Percentiles rank a stretch among this genome's conserved stretches.
Evolutionary conservation across 495 filamentous ascomycete species (phyloP).

Genomic region (Thozetella sp.): DNA sequence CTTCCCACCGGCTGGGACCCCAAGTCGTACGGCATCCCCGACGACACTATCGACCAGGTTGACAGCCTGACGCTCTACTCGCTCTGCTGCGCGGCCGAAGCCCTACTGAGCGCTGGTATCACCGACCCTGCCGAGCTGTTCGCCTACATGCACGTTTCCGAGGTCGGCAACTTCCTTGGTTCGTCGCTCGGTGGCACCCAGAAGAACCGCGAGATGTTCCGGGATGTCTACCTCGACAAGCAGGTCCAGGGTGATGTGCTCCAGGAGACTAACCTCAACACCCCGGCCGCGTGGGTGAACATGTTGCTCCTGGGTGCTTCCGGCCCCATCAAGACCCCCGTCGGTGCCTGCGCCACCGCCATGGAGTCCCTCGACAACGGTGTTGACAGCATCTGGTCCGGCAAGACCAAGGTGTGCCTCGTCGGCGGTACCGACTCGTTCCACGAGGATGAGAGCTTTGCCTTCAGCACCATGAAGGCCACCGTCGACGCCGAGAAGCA

Average conservation of each 20-base stretch:
- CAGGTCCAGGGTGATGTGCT: slow-evolving; percentile 92
- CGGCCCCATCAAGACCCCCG: slow-evolving; percentile 92
- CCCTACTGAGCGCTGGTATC: slow-evolving; percentile 83
- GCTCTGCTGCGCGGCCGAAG: slow-evolving; percentile 82
- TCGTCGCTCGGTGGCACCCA: slow-evolving; percentile 89
- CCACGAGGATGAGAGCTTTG: slow-evolving; percentile 90
- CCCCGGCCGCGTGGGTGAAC: slow-evolving; percentile 96
- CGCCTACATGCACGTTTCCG: slow-evolving; percentile 92
- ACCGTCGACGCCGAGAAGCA: slow-evolving; percentile 91
- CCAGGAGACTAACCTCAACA: slow-evolving; percentile 96
- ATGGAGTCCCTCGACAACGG: slow-evolving; percentile 93
- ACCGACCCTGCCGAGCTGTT: slow-evolving; percentile 97
- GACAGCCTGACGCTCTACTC: slow-evolving; percentile 91
- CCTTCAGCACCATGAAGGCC: slow-evolving; percentile 97
- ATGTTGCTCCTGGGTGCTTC: slow-evolving; percentile 92
- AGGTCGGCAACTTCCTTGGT: slow-evolving; percentile 92
- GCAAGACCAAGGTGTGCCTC: slow-evolving; percentile 88
- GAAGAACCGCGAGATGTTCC: slow-evolving; percentile 90
- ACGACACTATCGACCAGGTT: slow-evolving; percentile 91
- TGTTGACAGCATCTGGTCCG: slow-evolving; percentile 89
- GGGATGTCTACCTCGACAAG: slow-evolving; percentile 87
- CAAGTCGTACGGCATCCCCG: slow-evolving; percentile 84
- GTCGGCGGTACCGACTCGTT: slow-evolving; percentile 97
- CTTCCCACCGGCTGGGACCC: slow-evolving; percentile 93
- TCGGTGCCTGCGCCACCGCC: slow-evolving; percentile 91